A percentile compares a stretch with the other conserved stretches of the same genome.
Evolutionary conservation across 75 land plant genomes (phyloP).

Genomic region (Azolla pinnata): DNA sequence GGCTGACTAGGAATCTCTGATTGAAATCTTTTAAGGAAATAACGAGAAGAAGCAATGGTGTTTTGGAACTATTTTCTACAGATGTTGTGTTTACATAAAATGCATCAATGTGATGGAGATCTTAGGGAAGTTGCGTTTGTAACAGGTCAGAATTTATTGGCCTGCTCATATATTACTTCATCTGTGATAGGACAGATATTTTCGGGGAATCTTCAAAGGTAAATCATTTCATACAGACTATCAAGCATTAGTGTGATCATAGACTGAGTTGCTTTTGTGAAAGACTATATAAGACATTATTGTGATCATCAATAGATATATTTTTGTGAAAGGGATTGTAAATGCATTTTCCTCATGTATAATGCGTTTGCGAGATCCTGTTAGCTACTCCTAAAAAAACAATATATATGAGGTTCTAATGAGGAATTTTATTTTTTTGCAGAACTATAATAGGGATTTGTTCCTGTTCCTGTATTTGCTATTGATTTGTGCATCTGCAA

Average conservation of each 20-base stretch:
- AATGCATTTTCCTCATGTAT: too few relatives aligned
- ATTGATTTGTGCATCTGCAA: conserved; percentile 61
- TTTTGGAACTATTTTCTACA: too few relatives aligned
- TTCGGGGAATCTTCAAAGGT: conserved; percentile 76
- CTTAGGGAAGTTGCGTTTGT: neutral
- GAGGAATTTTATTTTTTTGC: too few relatives aligned
- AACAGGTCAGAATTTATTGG: conserved; percentile 81
- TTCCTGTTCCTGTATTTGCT: conserved; percentile 85
- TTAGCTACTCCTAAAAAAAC: neutral
- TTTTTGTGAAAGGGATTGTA: too few relatives aligned
- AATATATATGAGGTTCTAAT: too few relatives aligned
- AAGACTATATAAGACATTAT: too few relatives aligned
- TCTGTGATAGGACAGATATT: conserved; percentile 80
- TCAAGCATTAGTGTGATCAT: too few relatives aligned
- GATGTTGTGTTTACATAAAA: neutral
- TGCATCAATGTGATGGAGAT: neutral
- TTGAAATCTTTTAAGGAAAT: too few relatives aligned
- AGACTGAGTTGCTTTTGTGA: too few relatives aligned
- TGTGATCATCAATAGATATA: too few relatives aligned
- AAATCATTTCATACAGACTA: neutral
- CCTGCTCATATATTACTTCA: conserved; percentile 57
- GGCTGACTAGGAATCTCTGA: too few relatives aligned
- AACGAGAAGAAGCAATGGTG: too few relatives aligned
- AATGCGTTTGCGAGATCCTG: neutral
- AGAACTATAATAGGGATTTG: conserved; percentile 87